Evolutionary conservation across 2,329 filamentous ascomycete species (phyloP).

Genomic region (Phialophora expanda): DNA sequence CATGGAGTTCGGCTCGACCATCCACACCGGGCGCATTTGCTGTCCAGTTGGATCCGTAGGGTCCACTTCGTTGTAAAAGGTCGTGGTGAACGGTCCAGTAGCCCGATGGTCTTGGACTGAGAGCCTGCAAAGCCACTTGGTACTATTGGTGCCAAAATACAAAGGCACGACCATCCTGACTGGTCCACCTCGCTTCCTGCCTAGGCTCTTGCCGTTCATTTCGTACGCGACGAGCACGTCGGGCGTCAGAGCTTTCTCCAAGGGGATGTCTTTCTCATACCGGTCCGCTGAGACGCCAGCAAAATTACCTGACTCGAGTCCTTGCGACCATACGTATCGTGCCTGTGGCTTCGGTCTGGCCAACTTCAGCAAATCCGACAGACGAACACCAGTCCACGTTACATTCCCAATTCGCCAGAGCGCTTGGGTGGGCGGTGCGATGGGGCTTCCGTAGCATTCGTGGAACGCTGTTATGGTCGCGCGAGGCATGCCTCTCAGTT

Average conservation of each 20-base stretch:
- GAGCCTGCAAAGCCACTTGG: constrained; percentile 36
- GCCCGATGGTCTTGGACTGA: constrained; percentile 30
- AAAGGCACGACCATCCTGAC: constrained; percentile 37
- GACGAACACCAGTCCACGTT: constrained; percentile 44
- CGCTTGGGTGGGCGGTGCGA: constrained; percentile 41
- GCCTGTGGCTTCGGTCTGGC: constrained; percentile 35
- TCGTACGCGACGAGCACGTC: constrained; percentile 36
- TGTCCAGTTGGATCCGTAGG: constrained; percentile 28
- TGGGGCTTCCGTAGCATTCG: constrained; percentile 47
- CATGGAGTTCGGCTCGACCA: constrained; percentile 37
- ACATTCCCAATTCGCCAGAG: constrained; percentile 46
- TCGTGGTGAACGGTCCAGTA: constrained; percentile 34
- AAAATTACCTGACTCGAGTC: constrained; percentile 34
- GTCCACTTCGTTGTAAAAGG: constrained; percentile 37
- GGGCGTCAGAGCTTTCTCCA: constrained; percentile 30
- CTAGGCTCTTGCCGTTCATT: constrained; percentile 34
- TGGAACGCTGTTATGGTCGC: constrained; percentile 43
- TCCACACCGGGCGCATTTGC: constrained; percentile 34
- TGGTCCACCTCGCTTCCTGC: constrained; percentile 35
- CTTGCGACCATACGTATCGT: constrained; percentile 34
- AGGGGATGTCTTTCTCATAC: constrained; percentile 36
- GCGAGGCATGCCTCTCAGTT: constrained; percentile 41
- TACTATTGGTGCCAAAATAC: constrained; percentile 37
- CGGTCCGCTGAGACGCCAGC: constrained; percentile 28
- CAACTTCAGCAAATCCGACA: constrained; percentile 38